These are phyloP conservation scores for Biancaea sappan DNA, from an alignment of 306 rosid species.

Conservation along the genomic window DNA sequence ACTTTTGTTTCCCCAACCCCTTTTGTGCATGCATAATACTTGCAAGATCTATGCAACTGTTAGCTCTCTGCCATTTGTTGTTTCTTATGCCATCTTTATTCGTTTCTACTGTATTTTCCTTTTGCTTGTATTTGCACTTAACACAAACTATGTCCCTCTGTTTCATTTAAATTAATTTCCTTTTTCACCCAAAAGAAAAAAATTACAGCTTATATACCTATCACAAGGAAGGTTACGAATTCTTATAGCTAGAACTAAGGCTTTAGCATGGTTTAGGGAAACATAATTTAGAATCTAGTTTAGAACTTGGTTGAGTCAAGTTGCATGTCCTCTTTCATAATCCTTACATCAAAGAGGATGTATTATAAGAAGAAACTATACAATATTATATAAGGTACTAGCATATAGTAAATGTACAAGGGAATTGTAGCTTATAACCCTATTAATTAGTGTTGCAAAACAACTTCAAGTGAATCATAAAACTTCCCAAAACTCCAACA, in stretches of 20 bases:
- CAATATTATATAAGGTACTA: not conserved
- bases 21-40: too few relatives aligned
- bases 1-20: too few relatives aligned
- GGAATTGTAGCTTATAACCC: too few relatives aligned
- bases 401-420: not conserved
- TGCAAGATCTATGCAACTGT: too few relatives aligned
- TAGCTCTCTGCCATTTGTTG: too few relatives aligned
- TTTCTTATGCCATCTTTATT: too few relatives aligned
- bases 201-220: not conserved
- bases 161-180: too few relatives aligned
- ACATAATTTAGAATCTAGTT: not conserved
- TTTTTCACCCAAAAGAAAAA: too few relatives aligned
- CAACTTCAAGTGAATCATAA: not conserved
- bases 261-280: not conserved
- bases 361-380: not conserved
- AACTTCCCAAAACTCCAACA: not conserved
- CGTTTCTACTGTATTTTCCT: too few relatives aligned
- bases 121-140: too few relatives aligned
- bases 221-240: not conserved
- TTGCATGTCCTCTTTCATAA: not conserved
- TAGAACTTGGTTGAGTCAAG: too few relatives aligned
- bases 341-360: not conserved
- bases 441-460: not conserved
- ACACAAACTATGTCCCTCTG: too few relatives aligned
- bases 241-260: not conserved